phyloP scores from a whole-genome alignment of 768 basidiomycete species.

The Coprinopsis strossmayeri region DNA sequence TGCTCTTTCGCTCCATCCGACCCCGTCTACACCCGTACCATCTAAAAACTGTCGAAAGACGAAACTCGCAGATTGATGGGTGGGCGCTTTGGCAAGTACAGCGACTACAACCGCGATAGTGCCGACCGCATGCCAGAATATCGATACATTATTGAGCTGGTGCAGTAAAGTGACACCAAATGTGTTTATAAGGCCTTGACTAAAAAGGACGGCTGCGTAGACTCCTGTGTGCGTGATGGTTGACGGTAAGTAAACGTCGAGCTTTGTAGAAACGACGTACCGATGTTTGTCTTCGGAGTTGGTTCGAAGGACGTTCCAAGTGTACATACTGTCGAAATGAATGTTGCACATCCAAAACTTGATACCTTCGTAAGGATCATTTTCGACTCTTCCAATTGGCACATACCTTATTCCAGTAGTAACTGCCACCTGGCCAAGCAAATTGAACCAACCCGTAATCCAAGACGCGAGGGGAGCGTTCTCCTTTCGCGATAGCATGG shows the following conservation, averaged over 20 bases:
- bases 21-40: slow-evolving; percentile 44
- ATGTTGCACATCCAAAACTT: slow-evolving; percentile 61
- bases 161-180: slow-evolving; percentile 64
- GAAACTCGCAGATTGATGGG: slow-evolving; percentile 59
- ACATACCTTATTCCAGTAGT: slow-evolving; percentile 63
- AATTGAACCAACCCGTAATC: slow-evolving; percentile 73
- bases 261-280: slow-evolving; percentile 15
- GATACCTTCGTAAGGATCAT: background rate
- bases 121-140: slow-evolving; percentile 72
- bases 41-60: slow-evolving; percentile 72
- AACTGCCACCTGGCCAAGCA: slow-evolving; percentile 70
- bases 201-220: slow-evolving; percentile 62
- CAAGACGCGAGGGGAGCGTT: slow-evolving; percentile 63
- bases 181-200: slow-evolving; percentile 71
- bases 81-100: slow-evolving; percentile 65
- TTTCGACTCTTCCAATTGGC: slow-evolving; percentile 31
- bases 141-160: slow-evolving; percentile 66
- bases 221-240: slow-evolving; percentile 16
- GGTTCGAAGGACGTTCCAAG: slow-evolving; percentile 55
- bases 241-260: background rate
- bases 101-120: slow-evolving; percentile 63
- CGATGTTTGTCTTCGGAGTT: slow-evolving; percentile 54
- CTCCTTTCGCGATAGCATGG: slow-evolving; percentile 56
- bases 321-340: slow-evolving; percentile 59
- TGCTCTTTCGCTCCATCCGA: slow-evolving; percentile 63